phyloP scores from a whole-genome alignment of 768 basidiomycete species.

The Mycena sanguinolenta region DNA sequence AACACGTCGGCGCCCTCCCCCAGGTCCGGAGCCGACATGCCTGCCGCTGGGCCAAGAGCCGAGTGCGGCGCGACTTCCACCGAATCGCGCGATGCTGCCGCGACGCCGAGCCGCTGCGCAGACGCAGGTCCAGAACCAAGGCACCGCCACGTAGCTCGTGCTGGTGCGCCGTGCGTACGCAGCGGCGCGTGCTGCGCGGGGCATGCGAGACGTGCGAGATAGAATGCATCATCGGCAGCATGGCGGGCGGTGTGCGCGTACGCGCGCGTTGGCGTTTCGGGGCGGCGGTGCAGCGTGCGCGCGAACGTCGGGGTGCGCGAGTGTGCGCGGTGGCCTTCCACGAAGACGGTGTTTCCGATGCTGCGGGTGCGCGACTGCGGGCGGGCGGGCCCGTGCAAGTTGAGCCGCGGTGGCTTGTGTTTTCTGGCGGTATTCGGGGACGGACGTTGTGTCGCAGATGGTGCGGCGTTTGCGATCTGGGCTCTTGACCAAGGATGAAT shows the following conservation, averaged over 20 bases:
- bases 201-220: conserved; percentile 29
- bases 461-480: too few species aligned
- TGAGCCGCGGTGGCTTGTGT: conserved; percentile 32
- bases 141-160: conserved; percentile 57
- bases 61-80: background rate
- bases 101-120: background rate
- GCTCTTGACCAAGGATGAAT: too few species aligned
- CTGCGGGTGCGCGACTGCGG: conserved; percentile 26
- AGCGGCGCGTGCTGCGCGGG: conserved; percentile 52
- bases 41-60: conserved; percentile 2
- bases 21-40: conserved; percentile 5
- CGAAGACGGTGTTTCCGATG: conserved; percentile 29
- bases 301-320: conserved; percentile 26
- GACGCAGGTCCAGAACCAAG: too few species aligned
- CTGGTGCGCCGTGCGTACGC: conserved; percentile 64
- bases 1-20: conserved; percentile 29
- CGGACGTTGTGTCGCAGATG: too few species aligned
- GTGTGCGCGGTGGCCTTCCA: conserved; percentile 18
- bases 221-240: conserved; percentile 27
- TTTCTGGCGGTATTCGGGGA: conserved; percentile 7
- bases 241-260: background rate
- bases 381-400: conserved; percentile 9
- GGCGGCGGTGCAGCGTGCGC: conserved; percentile 32
- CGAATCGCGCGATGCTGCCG: background rate
- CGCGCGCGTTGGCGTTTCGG: conserved; percentile 30